These are phyloP conservation scores for Psidium guajava DNA, from an alignment of 345 rosid genomes.

Conservation along the genomic window DNA sequence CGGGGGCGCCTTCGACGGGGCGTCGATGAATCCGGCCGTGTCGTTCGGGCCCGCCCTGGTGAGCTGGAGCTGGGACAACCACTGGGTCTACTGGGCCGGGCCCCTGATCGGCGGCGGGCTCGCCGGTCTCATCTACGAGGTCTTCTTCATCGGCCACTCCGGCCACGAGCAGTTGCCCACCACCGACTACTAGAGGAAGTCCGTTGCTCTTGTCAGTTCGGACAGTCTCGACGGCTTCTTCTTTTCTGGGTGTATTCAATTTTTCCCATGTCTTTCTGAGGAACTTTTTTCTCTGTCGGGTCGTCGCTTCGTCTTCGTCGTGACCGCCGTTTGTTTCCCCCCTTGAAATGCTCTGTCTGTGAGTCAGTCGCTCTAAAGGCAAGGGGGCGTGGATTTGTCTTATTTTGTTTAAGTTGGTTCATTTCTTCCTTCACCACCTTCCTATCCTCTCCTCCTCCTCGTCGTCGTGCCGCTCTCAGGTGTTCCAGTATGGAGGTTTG, in stretches of 20 bases:
- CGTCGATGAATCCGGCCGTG: constrained; percentile 95
- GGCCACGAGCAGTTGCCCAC: constrained; percentile 54
- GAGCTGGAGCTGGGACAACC: constrained; percentile 83
- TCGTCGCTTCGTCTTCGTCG: background rate
- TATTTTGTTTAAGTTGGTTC: background rate
- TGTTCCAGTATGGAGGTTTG: background rate
- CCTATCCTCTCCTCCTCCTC: background rate
- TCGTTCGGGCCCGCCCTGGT: constrained; percentile 91
- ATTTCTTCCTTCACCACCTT: background rate
- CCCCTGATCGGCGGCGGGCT: constrained; percentile 81
- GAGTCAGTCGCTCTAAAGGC: background rate
- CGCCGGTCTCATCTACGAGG: constrained; percentile 69
- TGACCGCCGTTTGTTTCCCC: background rate
- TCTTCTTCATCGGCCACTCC: constrained; percentile 46
- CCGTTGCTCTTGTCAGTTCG: background rate
- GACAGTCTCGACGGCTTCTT: background rate
- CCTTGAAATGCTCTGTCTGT: background rate
- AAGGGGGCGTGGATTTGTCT: background rate
- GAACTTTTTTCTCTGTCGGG: background rate
- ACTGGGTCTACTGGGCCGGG: constrained; percentile 96
- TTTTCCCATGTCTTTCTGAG: background rate
- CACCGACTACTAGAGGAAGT: constrained; percentile 47
- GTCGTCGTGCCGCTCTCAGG: background rate
- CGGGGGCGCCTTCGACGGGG: constrained; percentile 88
- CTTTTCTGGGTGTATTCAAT: background rate